A percentile compares a stretch with the other conserved stretches of the same genome.
Evolutionary conservation across 768 basidiomycete genomes (phyloP).

Genomic region (Boletus coccyginus): DNA sequence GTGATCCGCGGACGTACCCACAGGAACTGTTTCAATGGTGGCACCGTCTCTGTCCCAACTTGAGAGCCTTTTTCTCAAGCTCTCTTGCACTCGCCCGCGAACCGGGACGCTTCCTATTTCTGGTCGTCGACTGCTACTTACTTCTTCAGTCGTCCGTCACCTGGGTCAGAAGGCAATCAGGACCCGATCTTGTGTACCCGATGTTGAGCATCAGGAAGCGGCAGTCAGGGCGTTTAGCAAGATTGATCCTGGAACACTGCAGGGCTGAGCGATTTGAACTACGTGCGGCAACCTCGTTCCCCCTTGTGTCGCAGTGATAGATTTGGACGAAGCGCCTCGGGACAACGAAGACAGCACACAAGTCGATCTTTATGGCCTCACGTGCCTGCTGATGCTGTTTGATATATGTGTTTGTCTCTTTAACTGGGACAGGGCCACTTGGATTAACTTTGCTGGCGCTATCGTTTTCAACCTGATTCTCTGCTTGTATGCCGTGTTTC

Average conservation of each 20-base stretch:
- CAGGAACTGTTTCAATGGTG: neutral
- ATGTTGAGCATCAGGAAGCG: conserved; percentile 4
- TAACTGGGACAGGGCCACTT: too few relatives aligned
- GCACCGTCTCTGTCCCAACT: neutral
- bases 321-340: neutral
- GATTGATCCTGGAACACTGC: neutral
- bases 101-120: neutral
- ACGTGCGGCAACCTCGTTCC: neutral
- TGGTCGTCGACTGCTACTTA: neutral
- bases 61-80: neutral
- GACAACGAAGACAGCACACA: neutral
- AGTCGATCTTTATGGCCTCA: neutral
- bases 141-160: neutral
- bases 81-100: neutral
- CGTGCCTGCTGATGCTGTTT: neutral
- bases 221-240: conserved; percentile 1
- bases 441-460: neutral
- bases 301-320: neutral
- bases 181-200: neutral
- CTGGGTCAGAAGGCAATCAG: neutral
- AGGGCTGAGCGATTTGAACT: neutral
- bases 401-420: neutral
- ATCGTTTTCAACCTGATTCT: neutral
- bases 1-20: neutral
- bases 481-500: neutral